These are phyloP conservation scores for Cyclospora cayetanensis DNA, from an alignment of 169 alveolate species.

Conservation along the genomic window DNA sequence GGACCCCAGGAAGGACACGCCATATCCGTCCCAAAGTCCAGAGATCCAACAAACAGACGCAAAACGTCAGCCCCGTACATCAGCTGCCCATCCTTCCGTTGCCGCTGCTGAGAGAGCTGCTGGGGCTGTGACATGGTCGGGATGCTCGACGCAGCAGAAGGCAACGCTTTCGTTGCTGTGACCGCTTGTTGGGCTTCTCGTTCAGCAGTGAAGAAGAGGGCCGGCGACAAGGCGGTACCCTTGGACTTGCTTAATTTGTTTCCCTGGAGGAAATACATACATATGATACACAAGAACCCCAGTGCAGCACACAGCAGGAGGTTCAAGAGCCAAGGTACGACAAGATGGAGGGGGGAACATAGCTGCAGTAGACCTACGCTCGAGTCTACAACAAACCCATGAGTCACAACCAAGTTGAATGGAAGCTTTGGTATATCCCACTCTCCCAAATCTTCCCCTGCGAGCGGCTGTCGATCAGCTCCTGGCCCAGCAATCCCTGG, in stretches of 20 bases:
- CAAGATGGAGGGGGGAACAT: not conserved
- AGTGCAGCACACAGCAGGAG: not conserved
- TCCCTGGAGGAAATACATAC: constrained; percentile 81
- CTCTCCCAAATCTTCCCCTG: not conserved
- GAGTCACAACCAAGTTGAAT: constrained; percentile 90
- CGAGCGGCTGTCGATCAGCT: not conserved
- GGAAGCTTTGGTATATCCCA: constrained; percentile 82
- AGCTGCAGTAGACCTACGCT: not conserved
- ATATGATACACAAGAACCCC: not conserved
- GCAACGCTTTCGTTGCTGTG: not conserved
- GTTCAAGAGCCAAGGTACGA: not conserved
- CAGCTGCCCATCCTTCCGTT: not conserved
- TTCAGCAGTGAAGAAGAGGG: constrained; percentile 60
- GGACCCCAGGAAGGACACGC: constrained; percentile 44
- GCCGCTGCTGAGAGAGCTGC: not conserved
- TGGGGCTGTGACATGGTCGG: not conserved
- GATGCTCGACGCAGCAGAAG: not conserved
- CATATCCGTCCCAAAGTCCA: constrained; percentile 57
- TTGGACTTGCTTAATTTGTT: constrained; percentile 94
- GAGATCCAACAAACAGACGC: constrained; percentile 59
- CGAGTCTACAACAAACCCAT: constrained; percentile 93
- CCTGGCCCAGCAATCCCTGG: not conserved
- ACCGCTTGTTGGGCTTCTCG: not conserved
- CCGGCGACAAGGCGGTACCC: constrained; percentile 92
- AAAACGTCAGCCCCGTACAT: constrained; percentile 71